Percentiles rank a stretch among this genome's conserved stretches.
phyloP scores from a whole-genome alignment of 2,329 filamentous ascomycete genomes.

The Aspergillus fumigatus region DNA sequence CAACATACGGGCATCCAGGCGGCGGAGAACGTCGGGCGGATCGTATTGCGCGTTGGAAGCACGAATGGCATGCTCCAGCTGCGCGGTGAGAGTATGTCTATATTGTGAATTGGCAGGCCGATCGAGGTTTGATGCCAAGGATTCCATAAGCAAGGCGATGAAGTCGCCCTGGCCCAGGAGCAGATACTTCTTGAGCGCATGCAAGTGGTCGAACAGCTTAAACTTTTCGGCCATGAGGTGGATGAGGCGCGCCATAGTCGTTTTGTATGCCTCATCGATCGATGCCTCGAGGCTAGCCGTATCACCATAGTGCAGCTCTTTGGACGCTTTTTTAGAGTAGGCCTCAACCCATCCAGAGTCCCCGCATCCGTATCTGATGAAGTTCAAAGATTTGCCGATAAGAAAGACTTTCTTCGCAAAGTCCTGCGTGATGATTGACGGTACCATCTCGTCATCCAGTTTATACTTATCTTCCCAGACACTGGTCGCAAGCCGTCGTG shows the following conservation, averaged over 20 bases:
- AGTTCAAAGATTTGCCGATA: slow-evolving; percentile 96
- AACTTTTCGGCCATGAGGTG: slow-evolving; percentile 94
- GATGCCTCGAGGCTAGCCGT: slow-evolving; percentile 85
- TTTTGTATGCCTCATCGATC: slow-evolving; percentile 96
- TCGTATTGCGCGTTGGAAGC: slow-evolving; percentile 97
- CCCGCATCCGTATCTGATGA: slow-evolving; percentile 91
- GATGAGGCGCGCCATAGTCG: slow-evolving; percentile 92
- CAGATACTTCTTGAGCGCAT: slow-evolving; percentile 90
- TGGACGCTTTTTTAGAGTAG: slow-evolving; percentile 89
- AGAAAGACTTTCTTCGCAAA: slow-evolving; percentile 96
- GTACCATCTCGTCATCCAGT: slow-evolving; percentile 78
- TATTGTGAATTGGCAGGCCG: slow-evolving; percentile 96
- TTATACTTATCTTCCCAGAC: slow-evolving; percentile 99
- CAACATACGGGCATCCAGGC: slow-evolving; percentile 95
- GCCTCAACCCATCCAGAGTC: slow-evolving; percentile 94
- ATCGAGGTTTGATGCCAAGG: slow-evolving; percentile 84
- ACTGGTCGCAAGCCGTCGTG: slow-evolving; percentile 62
- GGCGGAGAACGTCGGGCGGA: slow-evolving; percentile 80
- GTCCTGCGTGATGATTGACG: slow-evolving; percentile 85
- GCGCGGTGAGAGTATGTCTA: slow-evolving; percentile 92
- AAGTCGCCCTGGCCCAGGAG: slow-evolving; percentile 95
- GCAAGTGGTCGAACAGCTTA: slow-evolving; percentile 85
- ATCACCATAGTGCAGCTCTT: slow-evolving; percentile 87
- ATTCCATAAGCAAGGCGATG: slow-evolving; percentile 95
- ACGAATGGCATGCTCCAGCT: slow-evolving; percentile 93